Conservation (phyloP, 2,329 filamentous ascomycete species). For the Pyrenophora graminea region DNA sequence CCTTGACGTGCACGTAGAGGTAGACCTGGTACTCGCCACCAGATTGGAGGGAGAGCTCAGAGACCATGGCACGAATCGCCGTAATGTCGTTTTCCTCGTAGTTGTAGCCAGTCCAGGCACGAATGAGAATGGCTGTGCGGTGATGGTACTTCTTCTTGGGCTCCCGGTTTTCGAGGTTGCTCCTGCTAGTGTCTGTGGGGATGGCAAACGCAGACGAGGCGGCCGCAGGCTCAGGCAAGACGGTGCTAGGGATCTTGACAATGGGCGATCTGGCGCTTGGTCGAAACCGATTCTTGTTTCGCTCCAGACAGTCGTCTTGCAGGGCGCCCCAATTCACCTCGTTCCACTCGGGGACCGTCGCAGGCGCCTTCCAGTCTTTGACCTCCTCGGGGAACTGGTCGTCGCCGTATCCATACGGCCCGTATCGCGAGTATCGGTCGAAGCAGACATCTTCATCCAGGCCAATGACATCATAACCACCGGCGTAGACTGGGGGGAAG, state of each 20-base stretch:
- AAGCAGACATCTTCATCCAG: slow-evolving; percentile 63
- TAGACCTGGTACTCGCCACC: slow-evolving; percentile 56
- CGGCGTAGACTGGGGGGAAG: slow-evolving; percentile 45
- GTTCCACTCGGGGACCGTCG: slow-evolving; percentile 60
- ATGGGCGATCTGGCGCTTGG: slow-evolving; percentile 47
- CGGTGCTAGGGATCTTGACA: slow-evolving; percentile 35
- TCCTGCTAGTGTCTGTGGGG: slow-evolving; percentile 32
- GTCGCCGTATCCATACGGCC: slow-evolving; percentile 62
- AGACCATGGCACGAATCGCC: slow-evolving; percentile 52
- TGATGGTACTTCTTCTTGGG: slow-evolving; percentile 45
- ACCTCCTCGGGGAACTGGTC: slow-evolving; percentile 57
- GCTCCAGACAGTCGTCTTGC: slow-evolving; percentile 67
- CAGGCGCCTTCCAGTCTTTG: slow-evolving; percentile 45
- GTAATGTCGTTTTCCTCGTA: slow-evolving; percentile 54
- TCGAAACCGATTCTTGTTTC: slow-evolving; percentile 67
- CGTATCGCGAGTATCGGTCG: slow-evolving; percentile 59
- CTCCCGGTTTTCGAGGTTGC: slow-evolving; percentile 32
- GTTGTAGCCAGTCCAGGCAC: slow-evolving; percentile 53
- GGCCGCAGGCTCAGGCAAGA: slow-evolving; percentile 29
- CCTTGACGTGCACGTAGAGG: slow-evolving; percentile 56
- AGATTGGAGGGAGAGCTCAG: slow-evolving; percentile 51
- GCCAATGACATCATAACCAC: slow-evolving; percentile 46
- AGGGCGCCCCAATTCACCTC: slow-evolving; percentile 71
- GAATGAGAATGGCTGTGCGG: slow-evolving; percentile 53
- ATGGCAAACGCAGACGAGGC: slow-evolving; percentile 39